Percentiles rank a stretch among this genome's conserved stretches.
Evolutionary conservation across 202 grass and related monocot genomes (phyloP).

Genomic region (Musa balbisiana): DNA sequence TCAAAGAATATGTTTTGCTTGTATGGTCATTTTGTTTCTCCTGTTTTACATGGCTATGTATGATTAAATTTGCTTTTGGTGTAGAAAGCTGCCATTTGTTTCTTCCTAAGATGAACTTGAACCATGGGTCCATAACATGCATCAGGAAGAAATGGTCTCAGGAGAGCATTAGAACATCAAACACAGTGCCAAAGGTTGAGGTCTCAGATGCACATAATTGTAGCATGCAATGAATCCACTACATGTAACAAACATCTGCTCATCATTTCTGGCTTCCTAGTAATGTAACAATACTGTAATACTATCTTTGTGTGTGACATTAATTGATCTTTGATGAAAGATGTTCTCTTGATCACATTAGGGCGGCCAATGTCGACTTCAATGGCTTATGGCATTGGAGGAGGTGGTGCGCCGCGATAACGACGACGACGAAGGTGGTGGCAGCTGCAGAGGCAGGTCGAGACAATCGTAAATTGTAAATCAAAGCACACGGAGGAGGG

Average conservation of each 20-base stretch:
- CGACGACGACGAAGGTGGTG: no score
- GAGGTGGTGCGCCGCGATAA: no score
- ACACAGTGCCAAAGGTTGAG: background rate
- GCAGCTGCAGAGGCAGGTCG: no score
- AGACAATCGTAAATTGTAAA: no score
- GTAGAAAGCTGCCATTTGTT: background rate
- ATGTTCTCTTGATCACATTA: no score
- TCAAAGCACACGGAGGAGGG: no score
- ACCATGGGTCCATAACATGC: background rate
- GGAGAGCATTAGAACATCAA: background rate
- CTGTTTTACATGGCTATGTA: background rate
- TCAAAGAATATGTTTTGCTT: background rate
- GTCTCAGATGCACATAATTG: background rate
- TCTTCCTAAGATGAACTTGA: background rate
- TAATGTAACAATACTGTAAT: background rate
- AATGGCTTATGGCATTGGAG: no score
- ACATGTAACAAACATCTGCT: background rate
- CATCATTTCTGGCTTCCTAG: background rate
- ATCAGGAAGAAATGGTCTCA: background rate
- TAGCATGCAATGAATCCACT: background rate
- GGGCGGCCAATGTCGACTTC: no score
- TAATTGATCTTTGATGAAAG: no score
- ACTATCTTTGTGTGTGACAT: no score
- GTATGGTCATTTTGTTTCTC: background rate
- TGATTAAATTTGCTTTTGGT: background rate